Evolutionary conservation across 2,329 filamentous ascomycete species (phyloP).

Genomic region (Beauveria brongniartii): DNA sequence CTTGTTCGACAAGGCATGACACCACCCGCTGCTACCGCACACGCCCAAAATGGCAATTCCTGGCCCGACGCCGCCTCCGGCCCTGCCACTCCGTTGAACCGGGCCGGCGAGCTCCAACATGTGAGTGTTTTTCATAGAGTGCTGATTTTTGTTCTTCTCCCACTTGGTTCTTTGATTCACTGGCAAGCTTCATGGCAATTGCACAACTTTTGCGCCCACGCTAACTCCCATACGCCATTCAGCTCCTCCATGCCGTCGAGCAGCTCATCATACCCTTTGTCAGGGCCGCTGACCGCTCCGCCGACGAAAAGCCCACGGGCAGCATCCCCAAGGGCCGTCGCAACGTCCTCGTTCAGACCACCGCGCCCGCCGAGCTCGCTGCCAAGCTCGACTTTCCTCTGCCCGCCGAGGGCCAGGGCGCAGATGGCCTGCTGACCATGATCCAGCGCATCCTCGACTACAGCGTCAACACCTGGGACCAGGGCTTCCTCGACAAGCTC

Average conservation of each 20-base stretch:
- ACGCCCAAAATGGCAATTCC: constrained; percentile 6
- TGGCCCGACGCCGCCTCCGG: not conserved
- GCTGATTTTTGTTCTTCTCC: no score
- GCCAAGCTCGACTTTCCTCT: constrained; percentile 51
- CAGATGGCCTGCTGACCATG: constrained; percentile 64
- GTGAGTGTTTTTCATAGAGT: constrained; percentile 32
- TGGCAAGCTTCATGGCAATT: no score
- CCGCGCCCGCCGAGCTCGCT: constrained; percentile 49
- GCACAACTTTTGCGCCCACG: no score
- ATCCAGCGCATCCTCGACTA: constrained; percentile 68
- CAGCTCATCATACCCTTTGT: constrained; percentile 64
- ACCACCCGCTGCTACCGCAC: constrained; percentile 3
- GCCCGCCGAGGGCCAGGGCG: constrained; percentile 51
- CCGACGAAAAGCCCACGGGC: constrained; percentile 41
- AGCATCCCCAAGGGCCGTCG: constrained; percentile 34
- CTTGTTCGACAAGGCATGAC: not conserved
- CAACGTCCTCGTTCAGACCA: constrained; percentile 56
- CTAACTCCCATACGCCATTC: no score
- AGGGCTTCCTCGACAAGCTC: constrained; percentile 92
- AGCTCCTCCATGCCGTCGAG: constrained; percentile 64
- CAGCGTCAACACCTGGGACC: constrained; percentile 97
- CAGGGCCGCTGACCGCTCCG: constrained; percentile 57
- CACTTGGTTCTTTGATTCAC: no score
- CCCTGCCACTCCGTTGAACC: not conserved
- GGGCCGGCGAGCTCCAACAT: constrained; percentile 31